Evolutionary conservation across 2,329 filamentous ascomycete genomes (phyloP).

Genomic region (Fonsecaea nubica): DNA sequence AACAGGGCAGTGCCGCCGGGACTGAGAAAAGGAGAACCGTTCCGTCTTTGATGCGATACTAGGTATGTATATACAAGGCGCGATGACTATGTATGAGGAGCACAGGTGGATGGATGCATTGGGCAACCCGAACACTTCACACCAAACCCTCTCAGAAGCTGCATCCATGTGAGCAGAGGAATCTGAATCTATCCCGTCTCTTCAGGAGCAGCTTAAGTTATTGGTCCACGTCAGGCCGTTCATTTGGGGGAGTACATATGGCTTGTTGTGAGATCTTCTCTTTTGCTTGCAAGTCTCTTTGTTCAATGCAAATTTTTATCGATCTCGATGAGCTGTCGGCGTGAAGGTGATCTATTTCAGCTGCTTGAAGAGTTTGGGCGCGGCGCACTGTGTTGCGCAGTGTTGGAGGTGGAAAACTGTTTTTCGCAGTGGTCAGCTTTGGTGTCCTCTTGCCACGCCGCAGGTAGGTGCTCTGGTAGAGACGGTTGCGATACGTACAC

Average conservation of each 20-base stretch:
- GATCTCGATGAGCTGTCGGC: neutral
- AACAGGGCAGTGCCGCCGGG: neutral
- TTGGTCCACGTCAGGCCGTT: neutral
- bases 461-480: constrained; percentile 2
- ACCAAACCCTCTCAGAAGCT: neutral
- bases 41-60: constrained; percentile 1
- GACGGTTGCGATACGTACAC: constrained; percentile 71
- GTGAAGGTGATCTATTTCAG: constrained; percentile 73
- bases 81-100: constrained; percentile 13
- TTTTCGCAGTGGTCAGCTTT: constrained; percentile 1
- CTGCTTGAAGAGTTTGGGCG: constrained; percentile 90
- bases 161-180: neutral
- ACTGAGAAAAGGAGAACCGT: neutral
- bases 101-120: neutral
- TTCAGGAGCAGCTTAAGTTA: neutral
- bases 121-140: neutral
- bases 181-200: neutral
- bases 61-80: constrained; percentile 5
- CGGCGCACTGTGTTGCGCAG: constrained; percentile 90
- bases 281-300: neutral
- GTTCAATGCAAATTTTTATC: neutral
- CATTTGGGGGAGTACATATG: neutral
- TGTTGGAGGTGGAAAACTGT: constrained; percentile 98
- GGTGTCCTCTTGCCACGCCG: neutral
- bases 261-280: neutral